phyloP scores from a whole-genome alignment of 2,329 filamentous ascomycete species.

The Nothophoma quercina region DNA sequence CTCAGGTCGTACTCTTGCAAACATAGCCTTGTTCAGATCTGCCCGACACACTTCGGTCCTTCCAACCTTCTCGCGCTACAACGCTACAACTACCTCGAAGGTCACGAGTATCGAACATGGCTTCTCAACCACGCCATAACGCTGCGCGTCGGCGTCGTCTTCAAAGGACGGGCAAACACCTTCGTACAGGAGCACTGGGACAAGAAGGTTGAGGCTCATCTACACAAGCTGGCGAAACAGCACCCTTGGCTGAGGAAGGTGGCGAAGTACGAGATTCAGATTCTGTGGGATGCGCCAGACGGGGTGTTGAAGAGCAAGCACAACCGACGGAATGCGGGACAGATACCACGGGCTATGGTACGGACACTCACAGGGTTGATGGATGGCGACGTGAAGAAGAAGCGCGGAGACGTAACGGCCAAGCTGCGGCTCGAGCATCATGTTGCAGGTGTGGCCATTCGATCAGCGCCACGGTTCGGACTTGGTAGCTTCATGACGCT shows the following conservation, averaged over 20 bases:
- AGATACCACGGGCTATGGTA: slow-evolving; percentile 30
- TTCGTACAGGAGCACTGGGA: slow-evolving; percentile 41
- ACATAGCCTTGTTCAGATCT: slow-evolving; percentile 35
- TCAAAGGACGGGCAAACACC: slow-evolving; percentile 36
- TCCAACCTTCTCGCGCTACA: slow-evolving; percentile 31
- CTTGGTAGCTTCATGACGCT: slow-evolving; percentile 20
- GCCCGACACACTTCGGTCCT: slow-evolving; percentile 33
- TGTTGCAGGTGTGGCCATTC: slow-evolving; percentile 18
- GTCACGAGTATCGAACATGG: slow-evolving; percentile 34
- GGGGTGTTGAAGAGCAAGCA: slow-evolving; percentile 23
- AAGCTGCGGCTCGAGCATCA: slow-evolving; percentile 21
- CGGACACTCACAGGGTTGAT: slow-evolving; percentile 25
- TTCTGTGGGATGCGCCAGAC: slow-evolving; percentile 35
- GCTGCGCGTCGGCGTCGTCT: slow-evolving; percentile 32
- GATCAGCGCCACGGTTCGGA: slow-evolving; percentile 22
- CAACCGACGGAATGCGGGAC: slow-evolving; percentile 24
- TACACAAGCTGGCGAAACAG: slow-evolving; percentile 34
- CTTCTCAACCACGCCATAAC: slow-evolving; percentile 30
- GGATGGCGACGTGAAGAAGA: slow-evolving; percentile 21
- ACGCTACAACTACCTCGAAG: slow-evolving; percentile 30
- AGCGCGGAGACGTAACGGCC: slow-evolving; percentile 23
- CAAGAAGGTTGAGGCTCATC: slow-evolving; percentile 28
- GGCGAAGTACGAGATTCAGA: slow-evolving; percentile 29
- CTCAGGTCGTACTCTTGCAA: slow-evolving; percentile 35
- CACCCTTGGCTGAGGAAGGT: slow-evolving; percentile 38